Percentiles rank a stretch among this genome's conserved stretches.
phyloP scores from a whole-genome alignment of 768 basidiomycete species.

The Agrocybe praecox region DNA sequence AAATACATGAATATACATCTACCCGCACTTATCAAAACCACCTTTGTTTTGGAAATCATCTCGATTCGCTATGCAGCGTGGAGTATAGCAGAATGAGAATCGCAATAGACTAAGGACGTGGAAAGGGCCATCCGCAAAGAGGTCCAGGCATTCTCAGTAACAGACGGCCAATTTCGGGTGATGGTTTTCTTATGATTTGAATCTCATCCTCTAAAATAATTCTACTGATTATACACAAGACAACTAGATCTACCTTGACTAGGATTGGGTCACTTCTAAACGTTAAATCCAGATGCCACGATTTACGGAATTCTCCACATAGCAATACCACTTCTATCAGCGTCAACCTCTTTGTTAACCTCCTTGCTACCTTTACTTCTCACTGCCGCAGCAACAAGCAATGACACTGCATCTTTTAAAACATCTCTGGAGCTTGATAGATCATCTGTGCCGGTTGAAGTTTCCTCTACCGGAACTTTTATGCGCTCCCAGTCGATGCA shows the following conservation, averaged over 20 bases:
- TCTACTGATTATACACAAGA: too few relatives aligned
- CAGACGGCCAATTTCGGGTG: background rate
- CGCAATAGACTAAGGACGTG: too few relatives aligned
- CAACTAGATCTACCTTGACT: too few relatives aligned
- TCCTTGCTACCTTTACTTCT: conserved; percentile 54
- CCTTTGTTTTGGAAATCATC: too few relatives aligned
- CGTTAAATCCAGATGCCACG: too few relatives aligned
- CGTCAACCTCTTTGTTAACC: conserved; percentile 57
- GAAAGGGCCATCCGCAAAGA: background rate
- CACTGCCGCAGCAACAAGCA: conserved; percentile 58
- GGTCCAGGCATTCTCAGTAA: background rate
- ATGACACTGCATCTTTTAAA: conserved; percentile 47
- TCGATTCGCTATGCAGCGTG: too few relatives aligned
- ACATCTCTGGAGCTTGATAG: conserved; percentile 27
- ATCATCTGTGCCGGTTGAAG: background rate
- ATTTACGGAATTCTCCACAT: conserved; percentile 65
- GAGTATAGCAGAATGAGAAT: too few relatives aligned
- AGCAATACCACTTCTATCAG: conserved; percentile 60
- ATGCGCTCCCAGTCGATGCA: conserved; percentile 66
- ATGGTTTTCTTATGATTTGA: background rate
- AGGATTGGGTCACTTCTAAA: too few relatives aligned
- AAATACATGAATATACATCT: background rate
- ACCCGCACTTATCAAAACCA: background rate
- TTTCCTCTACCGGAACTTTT: conserved; percentile 24
- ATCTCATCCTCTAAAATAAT: too few relatives aligned